Percentiles rank a stretch among this genome's conserved stretches.
Conservation (phyloP, 371 early-diverging fungal species). For the Massospora cicadina region DNA sequence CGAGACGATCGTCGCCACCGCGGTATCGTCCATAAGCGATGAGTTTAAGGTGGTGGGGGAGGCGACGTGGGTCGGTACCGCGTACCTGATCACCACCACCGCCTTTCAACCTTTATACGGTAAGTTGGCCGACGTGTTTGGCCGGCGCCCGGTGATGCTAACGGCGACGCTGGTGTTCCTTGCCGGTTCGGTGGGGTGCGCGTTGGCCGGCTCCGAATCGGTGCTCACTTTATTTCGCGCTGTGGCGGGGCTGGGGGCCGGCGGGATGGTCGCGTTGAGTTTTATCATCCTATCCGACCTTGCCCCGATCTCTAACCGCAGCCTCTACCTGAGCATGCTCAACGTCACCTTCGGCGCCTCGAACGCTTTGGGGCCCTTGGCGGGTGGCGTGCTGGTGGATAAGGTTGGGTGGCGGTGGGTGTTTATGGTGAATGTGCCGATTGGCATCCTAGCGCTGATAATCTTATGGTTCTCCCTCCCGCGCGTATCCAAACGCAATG, state of each 20-base stretch:
- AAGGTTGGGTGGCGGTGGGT: slow-evolving; percentile 14
- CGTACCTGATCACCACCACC: slow-evolving; percentile 55
- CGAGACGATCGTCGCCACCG: slow-evolving; percentile 58
- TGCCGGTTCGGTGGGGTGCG: slow-evolving; percentile 33
- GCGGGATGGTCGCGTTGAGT: slow-evolving; percentile 45
- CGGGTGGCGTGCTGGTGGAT: slow-evolving; percentile 1
- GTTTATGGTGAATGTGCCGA: slow-evolving; percentile 29
- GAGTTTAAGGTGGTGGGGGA: slow-evolving; percentile 44
- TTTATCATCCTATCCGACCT: slow-evolving; percentile 50
- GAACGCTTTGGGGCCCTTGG: neutral
- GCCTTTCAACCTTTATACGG: slow-evolving; percentile 56
- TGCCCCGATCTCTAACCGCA: slow-evolving; percentile 13
- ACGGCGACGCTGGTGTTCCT: slow-evolving; percentile 34
- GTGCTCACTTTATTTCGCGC: slow-evolving; percentile 53
- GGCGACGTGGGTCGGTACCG: slow-evolving; percentile 42
- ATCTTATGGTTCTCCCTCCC: slow-evolving; percentile 12
- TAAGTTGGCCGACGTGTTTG: slow-evolving; percentile 37
- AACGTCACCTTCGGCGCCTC: neutral
- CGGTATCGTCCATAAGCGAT: slow-evolving; percentile 43
- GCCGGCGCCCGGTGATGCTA: slow-evolving; percentile 33
- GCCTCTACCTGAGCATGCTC: slow-evolving; percentile 1
- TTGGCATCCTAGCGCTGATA: slow-evolving; percentile 19
- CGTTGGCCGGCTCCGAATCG: slow-evolving; percentile 27
- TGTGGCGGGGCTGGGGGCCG: slow-evolving; percentile 65
- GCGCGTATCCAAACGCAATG: neutral